Evolutionary conservation across 345 rosid species (phyloP), one percentile per base, ranked within the genome.

Genomic region (Litchi chinensis): DNA sequence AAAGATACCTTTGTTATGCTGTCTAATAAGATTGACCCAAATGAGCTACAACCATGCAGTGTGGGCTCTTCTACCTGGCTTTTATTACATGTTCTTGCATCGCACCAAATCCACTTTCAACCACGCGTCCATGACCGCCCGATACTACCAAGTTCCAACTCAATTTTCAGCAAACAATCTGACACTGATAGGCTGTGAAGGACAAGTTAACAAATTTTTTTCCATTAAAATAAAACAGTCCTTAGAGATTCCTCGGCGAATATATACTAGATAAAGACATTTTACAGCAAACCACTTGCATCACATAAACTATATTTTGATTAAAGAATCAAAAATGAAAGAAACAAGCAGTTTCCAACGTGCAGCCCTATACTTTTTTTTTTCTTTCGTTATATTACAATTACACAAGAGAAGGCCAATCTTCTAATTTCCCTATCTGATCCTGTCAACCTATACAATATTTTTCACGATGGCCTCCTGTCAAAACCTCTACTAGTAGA

Each of bases 391-490:
- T 83, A 77, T 75, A 59, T 74, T 86, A 85, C 89, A 87, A 74
- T 82, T 83, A 77, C 88, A 80, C 70, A 59, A 75, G 64, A 71
- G 28, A 64, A 28, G 57, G 76, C 90, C 87, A 81, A 28, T 74
- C 81, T 60, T 59, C 88, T 85, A 79, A 79, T 78, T 71, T 75
- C 79, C 54, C 88, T 81, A 75, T 65, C 81, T 83, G 77, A 76
- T 77, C 79, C 87, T 84, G 84, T 80, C 63, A 83, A 74, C 68
- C 92, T 89, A 84, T 88, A 87, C 90, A 89, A 70, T 81, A 80
- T 59, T 65, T 72, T 72, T 74, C 8, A 52, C 71, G 68, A 75
- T 74, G 91, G 85, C 82, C 82, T 79, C 54, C 64, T 4, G 46
- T 70, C 81, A 86, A 87, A 82, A 81, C 75, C 74, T 76, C 72